Evolutionary conservation across 345 rosid species (phyloP).

Genomic region (Erysimum cheiranthoides): DNA sequence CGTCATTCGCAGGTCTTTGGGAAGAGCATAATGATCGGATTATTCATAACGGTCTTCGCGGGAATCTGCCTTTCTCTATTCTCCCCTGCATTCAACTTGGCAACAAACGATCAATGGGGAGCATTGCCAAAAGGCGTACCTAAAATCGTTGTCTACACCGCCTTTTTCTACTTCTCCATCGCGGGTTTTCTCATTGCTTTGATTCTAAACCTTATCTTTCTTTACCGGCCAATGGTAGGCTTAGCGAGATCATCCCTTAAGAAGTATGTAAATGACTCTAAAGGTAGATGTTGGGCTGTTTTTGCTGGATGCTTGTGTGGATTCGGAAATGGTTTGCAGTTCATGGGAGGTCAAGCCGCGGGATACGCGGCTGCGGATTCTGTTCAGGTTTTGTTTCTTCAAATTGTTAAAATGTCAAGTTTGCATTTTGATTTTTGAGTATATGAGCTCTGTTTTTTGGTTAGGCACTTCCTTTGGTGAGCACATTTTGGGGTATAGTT

Average conservation of each 20-base stretch:
- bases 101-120: constrained; percentile 85
- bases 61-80: constrained; percentile 78
- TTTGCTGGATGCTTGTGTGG: constrained; percentile 82
- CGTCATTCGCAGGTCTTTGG: constrained; percentile 63
- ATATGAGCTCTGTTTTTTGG: constrained; percentile 25
- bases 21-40: constrained; percentile 63
- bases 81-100: constrained; percentile 87
- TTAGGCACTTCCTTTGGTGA: constrained; percentile 92
- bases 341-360: constrained; percentile 93
- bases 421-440: constrained; percentile 12
- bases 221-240: constrained; percentile 65
- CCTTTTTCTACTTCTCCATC: constrained; percentile 78
- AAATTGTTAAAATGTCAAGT: neutral
- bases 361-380: constrained; percentile 93
- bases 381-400: constrained; percentile 57
- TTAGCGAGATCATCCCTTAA: constrained; percentile 65
- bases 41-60: constrained; percentile 66
- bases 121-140: constrained; percentile 75
- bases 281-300: constrained; percentile 83
- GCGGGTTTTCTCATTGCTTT: constrained; percentile 68
- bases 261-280: constrained; percentile 66
- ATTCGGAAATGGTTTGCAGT: constrained; percentile 83
- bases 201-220: constrained; percentile 64
- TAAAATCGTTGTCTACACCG: constrained; percentile 70
- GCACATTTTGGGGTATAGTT: constrained; percentile 86